Evolutionary conservation across 2,329 filamentous ascomycete genomes (phyloP).

Genomic region (Hymenoscyphus occultus): DNA sequence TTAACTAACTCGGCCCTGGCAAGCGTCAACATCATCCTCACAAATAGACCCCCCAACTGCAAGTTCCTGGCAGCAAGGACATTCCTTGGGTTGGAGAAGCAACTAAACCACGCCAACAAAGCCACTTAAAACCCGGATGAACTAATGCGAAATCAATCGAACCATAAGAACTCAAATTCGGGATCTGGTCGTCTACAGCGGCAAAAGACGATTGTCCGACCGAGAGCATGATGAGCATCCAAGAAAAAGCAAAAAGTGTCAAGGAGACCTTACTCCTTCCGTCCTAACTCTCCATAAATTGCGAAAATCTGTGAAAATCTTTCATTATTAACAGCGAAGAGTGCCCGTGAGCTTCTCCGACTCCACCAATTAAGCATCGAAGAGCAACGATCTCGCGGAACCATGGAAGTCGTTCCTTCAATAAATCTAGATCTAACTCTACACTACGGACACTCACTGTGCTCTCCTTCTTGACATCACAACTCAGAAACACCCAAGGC

Average conservation of each 20-base stretch:
- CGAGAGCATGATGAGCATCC: background rate
- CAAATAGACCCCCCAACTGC: background rate
- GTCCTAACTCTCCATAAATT: background rate
- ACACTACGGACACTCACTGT: background rate
- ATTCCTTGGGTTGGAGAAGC: background rate
- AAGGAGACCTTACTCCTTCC: background rate
- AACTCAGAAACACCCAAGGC: background rate
- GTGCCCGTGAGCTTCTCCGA: background rate
- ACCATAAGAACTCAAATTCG: constrained; percentile 6
- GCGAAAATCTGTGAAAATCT: background rate
- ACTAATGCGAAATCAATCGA: background rate
- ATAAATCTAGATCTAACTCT: background rate
- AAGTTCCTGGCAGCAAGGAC: background rate
- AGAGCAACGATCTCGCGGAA: background rate
- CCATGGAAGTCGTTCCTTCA: constrained; percentile 3
- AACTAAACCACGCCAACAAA: constrained; percentile 1
- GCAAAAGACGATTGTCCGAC: background rate
- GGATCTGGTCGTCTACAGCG: background rate
- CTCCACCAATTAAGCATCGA: constrained; percentile 4
- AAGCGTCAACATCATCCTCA: constrained; percentile 5
- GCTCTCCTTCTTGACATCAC: background rate
- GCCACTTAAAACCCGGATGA: background rate
- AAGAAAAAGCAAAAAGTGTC: background rate
- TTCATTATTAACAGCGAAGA: background rate
- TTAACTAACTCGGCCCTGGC: background rate